Evolutionary conservation across 2,329 filamentous ascomycete genomes (phyloP).

Genomic region (Pezicula carpinea): DNA sequence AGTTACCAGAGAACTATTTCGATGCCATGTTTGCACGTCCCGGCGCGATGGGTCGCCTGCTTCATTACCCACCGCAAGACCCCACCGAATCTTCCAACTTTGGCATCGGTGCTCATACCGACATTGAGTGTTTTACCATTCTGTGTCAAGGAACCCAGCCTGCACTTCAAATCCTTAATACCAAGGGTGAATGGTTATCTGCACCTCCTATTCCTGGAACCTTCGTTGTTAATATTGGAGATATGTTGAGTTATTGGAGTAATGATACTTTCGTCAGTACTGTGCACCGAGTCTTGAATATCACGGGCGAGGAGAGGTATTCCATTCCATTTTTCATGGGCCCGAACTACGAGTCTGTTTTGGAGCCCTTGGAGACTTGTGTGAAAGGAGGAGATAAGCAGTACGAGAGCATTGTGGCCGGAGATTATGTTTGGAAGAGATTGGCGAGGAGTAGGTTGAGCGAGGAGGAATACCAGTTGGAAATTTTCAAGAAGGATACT

Average conservation of each 20-base stretch:
- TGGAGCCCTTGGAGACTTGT: constrained; percentile 4
- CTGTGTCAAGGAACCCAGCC: constrained; percentile 39
- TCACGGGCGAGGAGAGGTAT: constrained; percentile 5
- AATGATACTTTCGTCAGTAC: constrained; percentile 11
- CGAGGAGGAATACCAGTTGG: constrained; percentile 5
- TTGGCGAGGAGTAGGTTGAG: constrained; percentile 5
- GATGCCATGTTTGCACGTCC: constrained; percentile 46
- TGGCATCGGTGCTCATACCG: constrained; percentile 37
- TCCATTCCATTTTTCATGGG: constrained; percentile 10
- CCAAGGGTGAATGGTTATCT: constrained; percentile 34
- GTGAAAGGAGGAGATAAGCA: constrained; percentile 3
- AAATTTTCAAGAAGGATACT: constrained; percentile 4
- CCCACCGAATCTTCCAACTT: constrained; percentile 6
- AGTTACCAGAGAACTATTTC: constrained; percentile 45
- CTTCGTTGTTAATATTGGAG: constrained; percentile 2
- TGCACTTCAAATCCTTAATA: constrained; percentile 39
- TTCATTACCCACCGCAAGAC: constrained; percentile 23
- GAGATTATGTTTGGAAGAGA: constrained; percentile 7
- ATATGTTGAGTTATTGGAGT: constrained; percentile 5
- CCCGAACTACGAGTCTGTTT: constrained; percentile 2
- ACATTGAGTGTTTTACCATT: constrained; percentile 40
- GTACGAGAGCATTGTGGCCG: constrained; percentile 5
- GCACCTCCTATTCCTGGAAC: constrained; percentile 10
- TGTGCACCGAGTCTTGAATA: constrained; percentile 8
- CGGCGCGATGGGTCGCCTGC: constrained; percentile 31